phyloP scores from a whole-genome alignment of 352 stramenopile genomes.

The Salisapilia sapeloensis region DNA sequence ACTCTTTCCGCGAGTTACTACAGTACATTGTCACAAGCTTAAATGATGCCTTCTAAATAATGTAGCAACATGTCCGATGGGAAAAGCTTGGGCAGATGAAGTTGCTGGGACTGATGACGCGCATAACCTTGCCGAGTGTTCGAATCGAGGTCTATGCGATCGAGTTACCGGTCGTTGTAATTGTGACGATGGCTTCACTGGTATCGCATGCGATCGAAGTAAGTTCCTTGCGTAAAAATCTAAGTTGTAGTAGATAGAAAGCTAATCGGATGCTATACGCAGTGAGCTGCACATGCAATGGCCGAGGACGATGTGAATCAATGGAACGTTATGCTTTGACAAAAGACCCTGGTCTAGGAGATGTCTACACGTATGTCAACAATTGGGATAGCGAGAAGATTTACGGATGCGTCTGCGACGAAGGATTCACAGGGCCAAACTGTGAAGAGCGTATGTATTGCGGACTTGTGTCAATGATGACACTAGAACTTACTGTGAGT shows the following conservation, averaged over 20 bases:
- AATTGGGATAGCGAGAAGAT: constrained; percentile 80
- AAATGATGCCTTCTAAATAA: no score
- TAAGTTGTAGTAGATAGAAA: not conserved
- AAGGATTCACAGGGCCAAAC: constrained; percentile 50
- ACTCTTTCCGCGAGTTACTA: no score
- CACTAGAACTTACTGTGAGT: not conserved
- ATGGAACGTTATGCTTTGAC: constrained; percentile 42
- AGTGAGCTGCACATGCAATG: constrained; percentile 66
- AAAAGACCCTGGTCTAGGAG: constrained; percentile 34
- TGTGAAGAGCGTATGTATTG: constrained; percentile 33
- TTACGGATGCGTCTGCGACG: constrained; percentile 74
- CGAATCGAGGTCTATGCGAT: constrained; percentile 64
- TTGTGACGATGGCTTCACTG: constrained; percentile 59
- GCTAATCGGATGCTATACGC: not conserved
- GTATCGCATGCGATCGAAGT: constrained; percentile 63
- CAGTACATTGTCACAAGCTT: no score
- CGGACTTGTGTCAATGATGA: not conserved
- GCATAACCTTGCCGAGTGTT: constrained; percentile 80
- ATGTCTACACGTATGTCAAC: constrained; percentile 29
- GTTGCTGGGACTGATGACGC: constrained; percentile 33
- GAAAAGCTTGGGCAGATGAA: constrained; percentile 53
- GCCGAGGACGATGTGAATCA: constrained; percentile 59
- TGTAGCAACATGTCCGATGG: constrained; percentile 41
- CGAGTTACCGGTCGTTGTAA: constrained; percentile 30
- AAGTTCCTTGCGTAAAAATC: constrained; percentile 4